Evolutionary conservation across 2,329 filamentous ascomycete genomes (phyloP).

Genomic region (Cryphonectria nitschkei): DNA sequence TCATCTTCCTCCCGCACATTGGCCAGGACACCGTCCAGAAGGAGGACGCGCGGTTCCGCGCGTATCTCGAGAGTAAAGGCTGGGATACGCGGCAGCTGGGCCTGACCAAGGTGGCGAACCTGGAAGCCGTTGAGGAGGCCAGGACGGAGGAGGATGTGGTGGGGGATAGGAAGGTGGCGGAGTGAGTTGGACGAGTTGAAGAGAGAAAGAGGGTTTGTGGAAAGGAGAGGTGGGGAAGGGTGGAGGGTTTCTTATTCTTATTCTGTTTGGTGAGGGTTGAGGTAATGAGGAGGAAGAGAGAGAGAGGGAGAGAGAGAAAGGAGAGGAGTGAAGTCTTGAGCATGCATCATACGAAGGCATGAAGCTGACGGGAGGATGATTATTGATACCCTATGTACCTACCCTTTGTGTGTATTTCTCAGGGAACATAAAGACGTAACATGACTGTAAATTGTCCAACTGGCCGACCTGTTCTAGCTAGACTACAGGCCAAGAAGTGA

Average conservation of each 20-base stretch:
- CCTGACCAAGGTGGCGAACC: constrained; percentile 41
- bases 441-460: neutral
- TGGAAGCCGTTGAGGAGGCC: constrained; percentile 32
- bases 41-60: constrained; percentile 77
- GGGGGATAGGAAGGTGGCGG: neutral
- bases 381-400: neutral
- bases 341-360: neutral
- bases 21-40: constrained; percentile 81
- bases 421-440: neutral
- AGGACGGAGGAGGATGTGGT: constrained; percentile 6
- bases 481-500: neutral
- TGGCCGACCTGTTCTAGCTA: neutral
- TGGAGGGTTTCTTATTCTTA: too few relatives aligned
- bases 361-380: neutral
- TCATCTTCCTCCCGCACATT: constrained; percentile 75
- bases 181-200: neutral
- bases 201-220: neutral
- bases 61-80: constrained; percentile 72
- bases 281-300: neutral
- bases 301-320: neutral
- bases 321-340: neutral
- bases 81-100: constrained; percentile 70
- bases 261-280: neutral
- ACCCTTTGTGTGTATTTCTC: neutral
- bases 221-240: neutral